Percentiles rank a stretch among this genome's conserved stretches.
Evolutionary conservation across 106 monocot species (phyloP).

Genomic region (Dioscorea zingiberensis): DNA sequence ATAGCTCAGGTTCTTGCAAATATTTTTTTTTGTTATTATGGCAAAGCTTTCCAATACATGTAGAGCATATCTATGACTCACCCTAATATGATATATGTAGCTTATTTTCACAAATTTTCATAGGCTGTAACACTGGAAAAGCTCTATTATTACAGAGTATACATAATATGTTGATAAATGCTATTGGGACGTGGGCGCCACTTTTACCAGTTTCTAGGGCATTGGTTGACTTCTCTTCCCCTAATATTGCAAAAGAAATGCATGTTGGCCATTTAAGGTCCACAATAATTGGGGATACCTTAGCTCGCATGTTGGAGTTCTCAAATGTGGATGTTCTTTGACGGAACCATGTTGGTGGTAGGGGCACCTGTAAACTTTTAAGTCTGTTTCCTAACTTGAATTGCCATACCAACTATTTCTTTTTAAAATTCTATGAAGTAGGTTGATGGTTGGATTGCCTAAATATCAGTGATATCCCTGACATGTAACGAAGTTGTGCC

Average conservation of each 20-base stretch:
- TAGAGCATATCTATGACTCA: background rate
- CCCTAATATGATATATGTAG: background rate
- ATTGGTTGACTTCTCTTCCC: conserved; percentile 94
- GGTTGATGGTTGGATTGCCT: no score
- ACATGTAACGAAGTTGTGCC: no score
- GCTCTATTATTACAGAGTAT: conserved; percentile 48
- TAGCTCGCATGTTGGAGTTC: conserved; percentile 93
- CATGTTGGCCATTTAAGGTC: conserved; percentile 98
- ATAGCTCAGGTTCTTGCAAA: conserved; percentile 60
- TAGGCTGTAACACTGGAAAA: no score
- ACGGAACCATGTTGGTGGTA: conserved; percentile 96
- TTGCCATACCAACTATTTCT: no score
- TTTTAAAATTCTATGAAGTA: no score
- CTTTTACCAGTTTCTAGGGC: conserved; percentile 52
- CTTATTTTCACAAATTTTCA: background rate
- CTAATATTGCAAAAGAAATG: conserved; percentile 99
- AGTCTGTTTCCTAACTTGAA: no score
- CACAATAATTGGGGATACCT: conserved; percentile 90
- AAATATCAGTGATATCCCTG: no score
- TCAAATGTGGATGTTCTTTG: conserved; percentile 91
- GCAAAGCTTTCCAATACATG: background rate
- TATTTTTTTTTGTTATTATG: background rate
- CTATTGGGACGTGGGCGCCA: conserved; percentile 84
- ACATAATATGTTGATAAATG: conserved; percentile 69
- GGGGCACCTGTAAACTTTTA: conserved; percentile 77